A percentile compares a stretch with the other conserved stretches of the same genome.
phyloP scores from a whole-genome alignment of 176 grass and related monocot species.

The Leersia perrieri region DNA sequence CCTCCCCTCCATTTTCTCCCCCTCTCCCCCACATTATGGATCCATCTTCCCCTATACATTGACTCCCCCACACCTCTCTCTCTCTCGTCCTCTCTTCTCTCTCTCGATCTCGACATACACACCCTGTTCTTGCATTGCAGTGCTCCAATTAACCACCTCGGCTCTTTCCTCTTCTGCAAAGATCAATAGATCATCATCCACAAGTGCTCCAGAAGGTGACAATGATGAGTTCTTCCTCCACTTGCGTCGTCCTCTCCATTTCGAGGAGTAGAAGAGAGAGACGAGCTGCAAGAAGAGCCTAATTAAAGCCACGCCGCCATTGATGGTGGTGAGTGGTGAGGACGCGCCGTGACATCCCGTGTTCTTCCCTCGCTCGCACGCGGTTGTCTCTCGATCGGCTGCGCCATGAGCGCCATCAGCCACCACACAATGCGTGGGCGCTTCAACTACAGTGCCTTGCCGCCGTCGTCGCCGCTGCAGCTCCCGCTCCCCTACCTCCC shows the following conservation, averaged over 20 bases:
- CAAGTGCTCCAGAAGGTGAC: neutral
- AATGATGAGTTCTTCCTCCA: conserved; percentile 21
- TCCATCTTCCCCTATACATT: conserved; percentile 28
- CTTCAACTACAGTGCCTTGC: conserved; percentile 17
- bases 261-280: neutral
- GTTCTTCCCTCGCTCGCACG: conserved; percentile 12
- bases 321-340: conserved; percentile 17
- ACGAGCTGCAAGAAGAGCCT: neutral
- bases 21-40: conserved; percentile 32
- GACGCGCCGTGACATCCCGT: neutral
- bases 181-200: too few species aligned
- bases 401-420: conserved; percentile 39
- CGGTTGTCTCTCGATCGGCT: neutral
- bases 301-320: conserved; percentile 30
- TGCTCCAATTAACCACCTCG: neutral
- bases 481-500: conserved; percentile 17
- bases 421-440: conserved; percentile 30
- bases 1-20: conserved; percentile 21
- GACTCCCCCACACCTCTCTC: neutral
- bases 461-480: conserved; percentile 32
- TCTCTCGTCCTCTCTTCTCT: neutral
- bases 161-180: conserved; percentile 7
- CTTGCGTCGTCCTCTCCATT: conserved; percentile 12
- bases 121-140: conserved; percentile 18
- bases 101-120: neutral